Base-by-base conservation (phyloP, 345 rosid species). In the Raphanus sativus region DNA sequence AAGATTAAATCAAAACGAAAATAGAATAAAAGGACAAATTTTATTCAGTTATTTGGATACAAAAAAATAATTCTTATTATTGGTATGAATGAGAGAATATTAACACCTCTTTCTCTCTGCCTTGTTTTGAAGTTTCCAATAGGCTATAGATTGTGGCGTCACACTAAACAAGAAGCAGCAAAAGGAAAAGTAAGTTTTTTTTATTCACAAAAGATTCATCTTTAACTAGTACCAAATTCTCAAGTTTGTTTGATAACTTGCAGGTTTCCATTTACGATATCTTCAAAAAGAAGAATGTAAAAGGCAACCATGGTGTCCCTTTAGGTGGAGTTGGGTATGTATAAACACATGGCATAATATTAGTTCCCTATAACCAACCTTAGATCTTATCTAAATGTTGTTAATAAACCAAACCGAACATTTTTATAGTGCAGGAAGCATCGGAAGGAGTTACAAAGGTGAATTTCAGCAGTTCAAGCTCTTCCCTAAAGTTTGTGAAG, bases 281-380 rank as follows among this genome's bases (percentile, higher is more conserved):
- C 62, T 71, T 78, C 66, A 85, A 82, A 69, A 87, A 84, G 77
- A 90, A 69, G 21, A 72, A 64, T 70, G 10, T 84, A 55, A 83
- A 88, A 1, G 82, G 90, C 75, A 87, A 85, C 75, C 93, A 87
- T 55, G 97, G 91, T 1, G 71, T 91, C 71, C 92, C 97, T 70
- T 62, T 91, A 75, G 97, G 97, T 1, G 92, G 94, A 24, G 84
- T 91, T 75, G 97, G 97, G 97, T 91, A 89, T 16, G 86, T 25
- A 48, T 54, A 21, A 15, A 16, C 55, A 50, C 1, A 45, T 11
- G 4, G 5, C 52, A 45, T 6, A 45, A 45, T 3, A n/a, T 45
- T 6, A 50, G 6, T 50, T 50, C 16, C n/a, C 55, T 15, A 50
- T 50, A 50, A n/a, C 17, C 16, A 50, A 50, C 55, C 7, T n/a